Conservation (phyloP, 495 filamentous ascomycete genomes). For the Penicillium cataractarum region DNA sequence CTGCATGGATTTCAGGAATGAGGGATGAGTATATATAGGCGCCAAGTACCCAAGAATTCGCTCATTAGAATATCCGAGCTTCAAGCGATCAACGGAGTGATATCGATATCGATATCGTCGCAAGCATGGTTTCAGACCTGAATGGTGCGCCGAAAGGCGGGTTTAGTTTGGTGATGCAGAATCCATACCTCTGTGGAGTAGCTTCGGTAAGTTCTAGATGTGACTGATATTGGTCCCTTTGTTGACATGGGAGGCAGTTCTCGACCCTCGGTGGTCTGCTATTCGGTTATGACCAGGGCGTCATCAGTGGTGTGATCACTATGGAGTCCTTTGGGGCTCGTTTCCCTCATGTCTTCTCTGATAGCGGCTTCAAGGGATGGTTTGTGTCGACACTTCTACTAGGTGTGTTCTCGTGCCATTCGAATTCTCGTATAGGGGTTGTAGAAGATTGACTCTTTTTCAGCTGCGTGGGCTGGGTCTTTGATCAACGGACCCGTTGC, state of each 20-base stretch:
- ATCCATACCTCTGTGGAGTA: slow-evolving; percentile 47
- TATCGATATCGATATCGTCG: background rate
- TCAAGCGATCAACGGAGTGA: background rate
- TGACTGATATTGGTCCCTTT: background rate
- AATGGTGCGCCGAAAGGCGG: slow-evolving; percentile 30
- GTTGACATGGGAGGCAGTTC: slow-evolving; percentile 31
- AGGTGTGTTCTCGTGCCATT: slow-evolving; percentile 39
- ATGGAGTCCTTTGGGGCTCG: slow-evolving; percentile 51
- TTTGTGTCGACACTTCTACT: slow-evolving; percentile 80
- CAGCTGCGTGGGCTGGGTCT: slow-evolving; percentile 78
- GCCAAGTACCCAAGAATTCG: background rate
- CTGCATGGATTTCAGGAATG: background rate
- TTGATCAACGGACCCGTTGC: slow-evolving; percentile 76
- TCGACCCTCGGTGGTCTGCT: slow-evolving; percentile 62
- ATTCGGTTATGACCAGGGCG: slow-evolving; percentile 47
- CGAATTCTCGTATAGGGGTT: background rate
- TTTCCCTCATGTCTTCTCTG: slow-evolving; percentile 64
- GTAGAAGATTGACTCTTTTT: slow-evolving; percentile 11
- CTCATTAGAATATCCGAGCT: background rate
- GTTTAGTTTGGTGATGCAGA: slow-evolving; percentile 38
- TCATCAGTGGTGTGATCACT: slow-evolving; percentile 44
- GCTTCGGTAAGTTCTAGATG: slow-evolving; percentile 35
- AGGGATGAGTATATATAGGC: background rate
- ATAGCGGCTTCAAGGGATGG: slow-evolving; percentile 74
- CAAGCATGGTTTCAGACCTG: slow-evolving; percentile 24